These are phyloP conservation scores for Naegleria gruberi DNA, from an alignment of 208 protist species.

Conservation along the genomic window DNA sequence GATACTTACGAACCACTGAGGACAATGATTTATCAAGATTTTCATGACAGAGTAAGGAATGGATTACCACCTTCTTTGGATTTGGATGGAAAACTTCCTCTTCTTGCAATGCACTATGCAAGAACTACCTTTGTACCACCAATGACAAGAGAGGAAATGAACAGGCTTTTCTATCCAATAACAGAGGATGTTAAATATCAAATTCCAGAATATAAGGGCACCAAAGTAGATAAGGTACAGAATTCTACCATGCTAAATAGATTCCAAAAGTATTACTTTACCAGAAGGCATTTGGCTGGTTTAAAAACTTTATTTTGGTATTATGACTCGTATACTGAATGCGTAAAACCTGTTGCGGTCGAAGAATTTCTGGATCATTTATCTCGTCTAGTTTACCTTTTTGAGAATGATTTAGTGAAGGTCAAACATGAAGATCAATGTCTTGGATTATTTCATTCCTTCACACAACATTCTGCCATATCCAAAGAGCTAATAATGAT, in stretches of 20 bases:
- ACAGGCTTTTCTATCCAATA: background rate
- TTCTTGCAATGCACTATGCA: constrained; percentile 3
- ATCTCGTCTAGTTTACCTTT: background rate
- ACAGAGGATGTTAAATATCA: background rate
- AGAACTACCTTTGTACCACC: constrained; percentile 21
- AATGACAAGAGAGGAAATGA: background rate
- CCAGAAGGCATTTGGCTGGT: background rate
- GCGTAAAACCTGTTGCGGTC: background rate
- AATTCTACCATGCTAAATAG: too few species aligned
- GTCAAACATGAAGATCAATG: background rate
- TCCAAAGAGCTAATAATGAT: background rate
- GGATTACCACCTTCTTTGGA: background rate
- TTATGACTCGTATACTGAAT: background rate
- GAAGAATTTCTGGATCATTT: background rate
- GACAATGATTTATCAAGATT: constrained; percentile 11
- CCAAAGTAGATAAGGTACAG: too few species aligned
- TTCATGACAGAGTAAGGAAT: background rate
- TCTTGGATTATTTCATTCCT: background rate
- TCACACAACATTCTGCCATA: background rate
- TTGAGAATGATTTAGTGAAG: background rate
- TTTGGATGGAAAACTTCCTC: background rate
- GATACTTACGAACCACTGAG: background rate
- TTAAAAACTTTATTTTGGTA: background rate
- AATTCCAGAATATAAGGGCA: background rate
- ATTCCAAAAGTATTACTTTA: background rate